Evolutionary conservation across 2,329 filamentous ascomycete genomes (phyloP), one percentile per base, ranked within the genome.

Genomic region (Lasiodiplodia hormozganensis): DNA sequence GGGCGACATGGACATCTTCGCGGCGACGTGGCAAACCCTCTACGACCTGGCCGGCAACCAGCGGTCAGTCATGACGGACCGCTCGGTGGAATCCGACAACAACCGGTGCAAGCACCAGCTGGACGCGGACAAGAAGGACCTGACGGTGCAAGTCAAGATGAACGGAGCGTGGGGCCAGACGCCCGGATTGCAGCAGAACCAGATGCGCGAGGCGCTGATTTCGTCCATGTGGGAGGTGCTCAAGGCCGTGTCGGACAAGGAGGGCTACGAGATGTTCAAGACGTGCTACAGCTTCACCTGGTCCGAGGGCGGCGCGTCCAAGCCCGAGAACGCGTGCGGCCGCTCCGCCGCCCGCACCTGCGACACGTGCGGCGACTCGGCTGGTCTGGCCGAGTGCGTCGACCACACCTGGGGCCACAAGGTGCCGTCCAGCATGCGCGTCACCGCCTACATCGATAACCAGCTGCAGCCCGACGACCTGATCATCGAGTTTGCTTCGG

Each of bases 81-180:
- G 21, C 8, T n/a, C 23, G 4, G 8, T 49, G 25, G 28, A 28
- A 18, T 14, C 40, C 10, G 58, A 62, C 58, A 62, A 49, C 58
- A 51, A 62, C 40, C 58, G 25, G 40, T 62, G 58, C 58, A 62
- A 40, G 31, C 31, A 28, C 28, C 28, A 28, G 28, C 28, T 28
- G 28, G 28, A 28, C 28, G 28, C 28, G 28, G 28, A 28, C 28
- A 49, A 10, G 16, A 25, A 51, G 28, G 58, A 62, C 28, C 40
- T 62, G 8, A 51, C 58, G 8, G 58, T 62, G 3, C 2, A 7
- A 3, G 25, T 62, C 40, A 36, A 51, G 58, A 62, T 62, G 58
- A 62, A 51, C 43, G 58, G 58, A 10, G 58, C 58, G 40, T 62
- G 58, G 58, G 58, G 58, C 28, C 58, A 62, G 43, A 62, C 58